Evolutionary conservation across 306 rosid species (phyloP).

Genomic region (Cucumis sativus): DNA sequence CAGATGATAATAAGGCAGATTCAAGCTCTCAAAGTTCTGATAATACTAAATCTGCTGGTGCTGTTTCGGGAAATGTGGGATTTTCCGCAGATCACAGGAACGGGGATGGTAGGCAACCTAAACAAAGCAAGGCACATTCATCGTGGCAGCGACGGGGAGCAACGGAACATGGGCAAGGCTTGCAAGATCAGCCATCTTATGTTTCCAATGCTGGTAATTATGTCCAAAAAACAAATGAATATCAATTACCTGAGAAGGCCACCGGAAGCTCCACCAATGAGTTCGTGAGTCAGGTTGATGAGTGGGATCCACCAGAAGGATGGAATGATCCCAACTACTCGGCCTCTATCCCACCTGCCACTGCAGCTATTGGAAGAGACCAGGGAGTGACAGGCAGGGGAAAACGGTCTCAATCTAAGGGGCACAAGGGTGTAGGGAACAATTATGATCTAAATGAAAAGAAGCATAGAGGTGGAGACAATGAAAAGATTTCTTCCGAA

Average conservation of each 20-base stretch:
- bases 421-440: slow-evolving; percentile 37
- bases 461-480: slow-evolving; percentile 23
- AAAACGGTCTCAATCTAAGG: slow-evolving; percentile 42
- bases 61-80: slow-evolving; percentile 29
- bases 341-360: slow-evolving; percentile 26
- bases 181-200: slow-evolving; percentile 24
- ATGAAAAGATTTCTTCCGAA: slow-evolving; percentile 26
- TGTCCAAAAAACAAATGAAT: slow-evolving; percentile 26
- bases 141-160: slow-evolving; percentile 60
- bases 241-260: slow-evolving; percentile 25
- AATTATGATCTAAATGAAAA: slow-evolving; percentile 43
- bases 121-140: slow-evolving; percentile 57
- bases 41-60: slow-evolving; percentile 20
- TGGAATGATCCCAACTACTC: slow-evolving; percentile 24
- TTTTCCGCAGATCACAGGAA: slow-evolving; percentile 37
- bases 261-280: slow-evolving; percentile 29
- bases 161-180: slow-evolving; percentile 32
- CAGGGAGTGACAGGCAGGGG: slow-evolving; percentile 40
- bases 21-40: slow-evolving; percentile 27
- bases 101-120: slow-evolving; percentile 44
- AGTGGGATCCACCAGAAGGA: slow-evolving; percentile 37
- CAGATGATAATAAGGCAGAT: slow-evolving; percentile 32
- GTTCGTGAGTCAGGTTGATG: slow-evolving; percentile 29
- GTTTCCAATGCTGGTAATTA: slow-evolving; percentile 9
- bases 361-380: slow-evolving; percentile 32